Conservation (phyloP, 495 filamentous ascomycete genomes). For the Bombardia bombarda region DNA sequence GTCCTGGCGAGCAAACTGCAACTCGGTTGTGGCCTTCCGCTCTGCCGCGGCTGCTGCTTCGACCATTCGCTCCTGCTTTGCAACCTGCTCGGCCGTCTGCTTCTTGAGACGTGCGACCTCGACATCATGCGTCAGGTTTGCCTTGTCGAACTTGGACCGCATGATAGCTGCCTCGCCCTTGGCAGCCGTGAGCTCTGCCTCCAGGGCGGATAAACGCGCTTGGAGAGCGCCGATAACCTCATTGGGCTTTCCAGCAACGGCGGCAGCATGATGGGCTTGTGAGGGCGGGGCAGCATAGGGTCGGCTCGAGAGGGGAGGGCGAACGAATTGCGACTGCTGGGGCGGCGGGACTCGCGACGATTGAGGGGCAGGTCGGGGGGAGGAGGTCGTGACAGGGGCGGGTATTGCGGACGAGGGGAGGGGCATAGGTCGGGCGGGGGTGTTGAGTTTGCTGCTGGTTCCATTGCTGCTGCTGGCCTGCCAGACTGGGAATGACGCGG, state of each 20-base stretch:
- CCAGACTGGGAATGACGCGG: conserved; percentile 7
- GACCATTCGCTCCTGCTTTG: conserved; percentile 36
- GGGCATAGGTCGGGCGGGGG: conserved; percentile 3
- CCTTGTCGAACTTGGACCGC: conserved; percentile 42
- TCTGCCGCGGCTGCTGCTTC: conserved; percentile 39
- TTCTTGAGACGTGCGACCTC: conserved; percentile 38
- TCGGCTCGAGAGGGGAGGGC: conserved; percentile 6
- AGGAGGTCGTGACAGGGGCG: conserved; percentile 3
- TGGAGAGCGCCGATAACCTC: conserved; percentile 21
- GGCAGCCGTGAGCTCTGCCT: conserved; percentile 34
- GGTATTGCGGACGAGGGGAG: conserved; percentile 11
- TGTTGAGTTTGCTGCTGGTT: conserved; percentile 10
- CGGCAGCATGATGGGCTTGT: conserved; percentile 6
- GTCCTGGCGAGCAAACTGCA: conserved; percentile 45
- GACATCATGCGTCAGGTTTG: conserved; percentile 27
- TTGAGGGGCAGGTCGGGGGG: conserved; percentile 8
- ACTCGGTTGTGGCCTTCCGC: conserved; percentile 38
- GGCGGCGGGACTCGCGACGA: conserved; percentile 3
- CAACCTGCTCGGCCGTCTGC: conserved; percentile 35
- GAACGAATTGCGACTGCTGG: conserved; percentile 18
- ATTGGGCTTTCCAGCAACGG: conserved; percentile 5
- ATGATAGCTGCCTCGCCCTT: conserved; percentile 46
- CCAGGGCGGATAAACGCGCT: conserved; percentile 26
- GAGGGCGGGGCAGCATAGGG: conserved; percentile 11
- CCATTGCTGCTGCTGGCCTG: conserved; percentile 14